phyloP scores from a whole-genome alignment of 306 rosid genomes.

The Dicorynia guianensis region DNA sequence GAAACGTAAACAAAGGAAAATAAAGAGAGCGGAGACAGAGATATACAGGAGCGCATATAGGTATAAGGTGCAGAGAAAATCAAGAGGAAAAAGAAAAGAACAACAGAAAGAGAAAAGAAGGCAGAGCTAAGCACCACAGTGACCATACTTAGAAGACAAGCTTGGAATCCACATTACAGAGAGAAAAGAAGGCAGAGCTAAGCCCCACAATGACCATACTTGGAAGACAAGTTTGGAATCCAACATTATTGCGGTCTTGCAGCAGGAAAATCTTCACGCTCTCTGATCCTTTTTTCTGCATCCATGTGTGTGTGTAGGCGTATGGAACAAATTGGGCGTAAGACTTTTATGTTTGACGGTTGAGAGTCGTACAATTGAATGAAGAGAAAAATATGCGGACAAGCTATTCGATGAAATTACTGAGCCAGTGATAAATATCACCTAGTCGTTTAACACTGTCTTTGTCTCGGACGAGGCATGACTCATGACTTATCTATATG shows the following conservation, averaged over 20 bases:
- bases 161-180: conserved; percentile 13
- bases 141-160: conserved; percentile 8
- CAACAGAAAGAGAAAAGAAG: no score
- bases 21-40: background rate
- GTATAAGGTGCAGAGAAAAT: background rate
- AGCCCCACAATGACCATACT: background rate
- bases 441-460: no score
- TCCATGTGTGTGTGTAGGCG: background rate
- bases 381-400: no score
- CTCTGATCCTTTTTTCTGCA: background rate
- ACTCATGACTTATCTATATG: no score
- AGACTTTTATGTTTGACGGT: no score
- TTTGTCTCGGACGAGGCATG: no score
- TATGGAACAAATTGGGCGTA: background rate
- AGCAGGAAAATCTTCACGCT: background rate
- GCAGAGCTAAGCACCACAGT: no score
- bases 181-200: background rate
- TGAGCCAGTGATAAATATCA: no score
- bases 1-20: no score
- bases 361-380: no score
- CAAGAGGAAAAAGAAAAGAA: background rate
- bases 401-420: no score
- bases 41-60: background rate
- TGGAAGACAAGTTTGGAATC: conserved; percentile 3
- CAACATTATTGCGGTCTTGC: background rate